Conservation (phyloP, 441 rosid genomes). For the Mallotus japonicus region DNA sequence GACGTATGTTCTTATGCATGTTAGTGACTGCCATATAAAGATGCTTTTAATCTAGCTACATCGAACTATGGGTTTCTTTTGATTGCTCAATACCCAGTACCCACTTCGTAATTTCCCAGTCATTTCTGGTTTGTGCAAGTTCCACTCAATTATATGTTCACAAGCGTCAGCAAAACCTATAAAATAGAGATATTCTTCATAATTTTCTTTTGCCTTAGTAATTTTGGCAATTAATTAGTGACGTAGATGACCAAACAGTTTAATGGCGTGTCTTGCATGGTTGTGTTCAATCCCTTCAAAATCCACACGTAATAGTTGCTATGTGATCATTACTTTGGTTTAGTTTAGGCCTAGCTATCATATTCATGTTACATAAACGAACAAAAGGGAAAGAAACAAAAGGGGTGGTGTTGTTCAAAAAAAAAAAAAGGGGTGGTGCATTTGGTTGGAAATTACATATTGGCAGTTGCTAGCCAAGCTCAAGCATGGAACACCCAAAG, state of each 20-base stretch:
- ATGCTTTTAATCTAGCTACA: slow-evolving; percentile 1
- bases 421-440: not conserved
- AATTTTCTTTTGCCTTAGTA: not conserved
- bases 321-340: too few relatives aligned
- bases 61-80: slow-evolving; percentile 11
- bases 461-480: not conserved
- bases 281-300: not conserved
- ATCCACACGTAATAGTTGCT: not conserved
- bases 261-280: not conserved
- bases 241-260: not conserved
- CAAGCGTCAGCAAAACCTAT: not conserved
- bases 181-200: too few relatives aligned
- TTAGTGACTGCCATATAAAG: slow-evolving; percentile 31
- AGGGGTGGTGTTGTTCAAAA: not conserved
- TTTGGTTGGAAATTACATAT: not conserved
- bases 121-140: not conserved
- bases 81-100: not conserved
- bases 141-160: not conserved
- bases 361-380: not conserved
- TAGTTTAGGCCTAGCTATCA: not conserved
- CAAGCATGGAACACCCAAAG: not conserved
- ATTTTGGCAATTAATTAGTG: not conserved
- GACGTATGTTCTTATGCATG: slow-evolving; percentile 39
- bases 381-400: not conserved
- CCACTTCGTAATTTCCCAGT: not conserved